Percentiles rank a stretch among this genome's conserved stretches.
Evolutionary conservation across 2,329 filamentous ascomycete species (phyloP).

Genomic region (Xylaria polymorpha): DNA sequence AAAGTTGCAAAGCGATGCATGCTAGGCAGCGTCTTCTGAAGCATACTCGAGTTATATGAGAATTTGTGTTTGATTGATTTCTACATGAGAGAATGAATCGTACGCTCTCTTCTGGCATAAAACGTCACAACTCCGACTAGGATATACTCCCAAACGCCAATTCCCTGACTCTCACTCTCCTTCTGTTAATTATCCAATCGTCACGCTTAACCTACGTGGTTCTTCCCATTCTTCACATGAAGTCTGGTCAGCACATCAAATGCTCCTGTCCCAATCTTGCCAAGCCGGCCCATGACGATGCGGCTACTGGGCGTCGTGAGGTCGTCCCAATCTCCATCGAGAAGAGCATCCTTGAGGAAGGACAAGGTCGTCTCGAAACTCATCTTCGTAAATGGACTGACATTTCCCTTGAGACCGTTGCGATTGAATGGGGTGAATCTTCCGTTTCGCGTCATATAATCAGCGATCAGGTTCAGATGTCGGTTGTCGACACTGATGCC

Average conservation of each 20-base stretch:
- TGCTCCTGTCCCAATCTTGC: constrained; percentile 86
- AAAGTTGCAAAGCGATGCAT: not conserved
- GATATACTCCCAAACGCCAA: constrained; percentile 32
- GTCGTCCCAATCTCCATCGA: constrained; percentile 91
- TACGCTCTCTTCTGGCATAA: constrained; percentile 7
- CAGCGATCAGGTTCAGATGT: constrained; percentile 94
- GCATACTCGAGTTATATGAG: not conserved
- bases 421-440: constrained; percentile 93
- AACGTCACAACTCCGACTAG: not conserved
- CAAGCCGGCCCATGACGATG: constrained; percentile 86
- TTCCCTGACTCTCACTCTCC: constrained; percentile 3
- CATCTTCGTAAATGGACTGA: constrained; percentile 97
- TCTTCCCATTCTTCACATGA: constrained; percentile 63
- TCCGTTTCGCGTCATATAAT: constrained; percentile 96
- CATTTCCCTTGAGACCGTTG: constrained; percentile 84
- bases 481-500: constrained; percentile 91
- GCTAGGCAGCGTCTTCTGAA: not conserved
- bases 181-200: constrained; percentile 7
- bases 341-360: constrained; percentile 91
- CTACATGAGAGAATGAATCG: not conserved
- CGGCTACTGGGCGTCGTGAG: constrained; percentile 85
- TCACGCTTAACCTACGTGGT: constrained; percentile 40
- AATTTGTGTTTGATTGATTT: not conserved
- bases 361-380: constrained; percentile 97
- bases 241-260: constrained; percentile 84